Percentiles rank a stretch among this genome's conserved stretches.
Evolutionary conservation across 352 stramenopile genomes (phyloP).

Genomic region (Elongisporangium prolatum): DNA sequence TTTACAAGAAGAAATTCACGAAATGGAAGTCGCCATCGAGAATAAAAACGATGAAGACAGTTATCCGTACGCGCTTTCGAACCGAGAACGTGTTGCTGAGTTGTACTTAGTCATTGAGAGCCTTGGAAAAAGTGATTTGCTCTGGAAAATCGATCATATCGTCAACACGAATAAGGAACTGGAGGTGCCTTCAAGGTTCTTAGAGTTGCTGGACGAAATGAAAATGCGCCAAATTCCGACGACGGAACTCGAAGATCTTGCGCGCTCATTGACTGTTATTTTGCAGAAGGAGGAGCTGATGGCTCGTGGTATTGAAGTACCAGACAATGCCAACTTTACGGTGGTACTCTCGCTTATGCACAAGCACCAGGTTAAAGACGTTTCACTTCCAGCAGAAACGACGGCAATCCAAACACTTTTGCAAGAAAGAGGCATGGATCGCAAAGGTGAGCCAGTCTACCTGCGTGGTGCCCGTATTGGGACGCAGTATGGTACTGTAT

Average conservation of each 20-base stretch:
- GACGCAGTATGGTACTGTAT: constrained; percentile 26
- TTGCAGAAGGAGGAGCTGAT: constrained; percentile 60
- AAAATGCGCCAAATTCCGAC: constrained; percentile 46
- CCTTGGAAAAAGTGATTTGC: constrained; percentile 61
- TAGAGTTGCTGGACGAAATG: constrained; percentile 44
- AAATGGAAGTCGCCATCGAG: constrained; percentile 49
- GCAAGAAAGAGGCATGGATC: constrained; percentile 51
- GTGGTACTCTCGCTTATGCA: constrained; percentile 51
- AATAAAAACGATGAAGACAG: constrained; percentile 14
- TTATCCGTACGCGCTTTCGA: constrained; percentile 27
- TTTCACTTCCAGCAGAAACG: constrained; percentile 35
- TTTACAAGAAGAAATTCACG: constrained; percentile 49
- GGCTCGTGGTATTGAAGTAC: constrained; percentile 34
- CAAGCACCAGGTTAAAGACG: constrained; percentile 46
- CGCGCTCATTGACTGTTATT: constrained; percentile 41
- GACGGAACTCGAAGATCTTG: constrained; percentile 53
- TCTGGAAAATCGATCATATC: constrained; percentile 71
- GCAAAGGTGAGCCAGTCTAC: constrained; percentile 51
- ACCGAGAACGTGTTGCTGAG: constrained; percentile 65
- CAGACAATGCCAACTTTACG: constrained; percentile 38
- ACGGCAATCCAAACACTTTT: constrained; percentile 37
- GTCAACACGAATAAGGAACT: constrained; percentile 60
- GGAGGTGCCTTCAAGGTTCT: constrained; percentile 37
- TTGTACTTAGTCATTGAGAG: constrained; percentile 57
- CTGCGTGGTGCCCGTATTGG: constrained; percentile 59